Base-by-base conservation (phyloP, 1,284 basidiomycete genomes). In the Irpex sp. region DNA sequence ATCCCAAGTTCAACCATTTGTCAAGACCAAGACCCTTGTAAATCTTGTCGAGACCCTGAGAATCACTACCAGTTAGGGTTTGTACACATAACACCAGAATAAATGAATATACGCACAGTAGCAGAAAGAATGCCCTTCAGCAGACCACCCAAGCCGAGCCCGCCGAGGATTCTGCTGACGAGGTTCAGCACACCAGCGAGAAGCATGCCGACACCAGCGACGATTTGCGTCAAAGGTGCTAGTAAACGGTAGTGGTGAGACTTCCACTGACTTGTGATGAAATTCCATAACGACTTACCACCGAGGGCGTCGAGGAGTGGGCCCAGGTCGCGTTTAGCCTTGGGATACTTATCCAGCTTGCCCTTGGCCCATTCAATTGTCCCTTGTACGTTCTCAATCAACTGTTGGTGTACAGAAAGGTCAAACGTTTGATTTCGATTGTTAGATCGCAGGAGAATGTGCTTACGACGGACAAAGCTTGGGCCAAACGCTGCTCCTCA, bases 11-110 rank as follows among this genome's bases (percentile, higher is more conserved):
- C 17, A 51, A n/a, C 21, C 15, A 21, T 17, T 55, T 55, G 53
- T 36, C 53, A 13, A 55, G 33, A 9, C 53, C 53, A 17, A 55
- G 53, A 55, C 53, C 53, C 31, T 55, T 55, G 53, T 55, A 55
- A 15, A 55, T 55, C 53, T 55, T 55, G 53, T 26, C 31, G n/a
- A 55, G 53, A 21, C 53, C 53, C 53, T 55, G 0, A 15, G 49
- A 51, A 11, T 31, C 31, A 55, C 11, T 4, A 33, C 5, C 0
- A 33, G 31, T 33, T 33, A 33, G 31, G 31, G 31, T 33, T 33
- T 33, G 31, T 33, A 33, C 31, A 33, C 31, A 33, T 33, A 33
- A 33, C 31, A 33, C 31, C 31, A 33, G 31, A 33, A 6, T 1
- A 33, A 33, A 33, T 33, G 21, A 55, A 15, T 9, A 35, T 13